Evolutionary conservation across 2,329 filamentous ascomycete species (phyloP), one percentile per base, ranked within the genome.

Genomic region (Chaetomium sp.): DNA sequence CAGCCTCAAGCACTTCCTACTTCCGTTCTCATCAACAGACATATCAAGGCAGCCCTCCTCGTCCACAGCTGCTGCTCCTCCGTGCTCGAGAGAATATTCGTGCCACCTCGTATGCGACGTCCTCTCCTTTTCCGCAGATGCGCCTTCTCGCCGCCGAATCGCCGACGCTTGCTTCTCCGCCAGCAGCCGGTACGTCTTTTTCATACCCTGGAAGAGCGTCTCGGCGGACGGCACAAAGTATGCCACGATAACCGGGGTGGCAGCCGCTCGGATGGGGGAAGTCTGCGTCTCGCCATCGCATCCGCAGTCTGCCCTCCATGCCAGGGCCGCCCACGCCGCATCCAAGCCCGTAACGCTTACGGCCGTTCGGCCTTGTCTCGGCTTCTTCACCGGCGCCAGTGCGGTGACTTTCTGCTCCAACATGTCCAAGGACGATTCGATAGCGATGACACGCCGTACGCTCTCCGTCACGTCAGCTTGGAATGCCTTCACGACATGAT

Each of bases 141-240:
- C 45, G 21, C 19, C 45, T n/a, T 23, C 45, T 10, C 45, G 45
- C 8, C 45, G 19, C 45, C 45, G 19, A n/a, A 49, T 23, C 13
- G 19, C 45, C 45, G 19, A n/a, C 45, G 21, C 45, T 49, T 49
- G 19, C 45, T 23, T 49, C 4, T 49, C 45, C 13, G 10, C 10
- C 12, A 49, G 16, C 45, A 21, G 19, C 13, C 16, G 19, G 21
- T 23, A 49, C 45, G 45, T 49, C 21, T 10, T 49, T 23, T 49
- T 23, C 45, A 49, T 49, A 49, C 45, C 45, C 19, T 49, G 45
- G 19, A 49, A n/a, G 19, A 49, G 45, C 45, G 19, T 23, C 45
- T 49, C 45, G 45, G 45, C 45, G 45, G 45, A 49, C 45, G 45
- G 45, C 45, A 49, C 45, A 10, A 49, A 49, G 45, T 49, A 49